Conservation (phyloP, 2,329 filamentous ascomycete genomes). For the Ustilaginoidea virens region DNA sequence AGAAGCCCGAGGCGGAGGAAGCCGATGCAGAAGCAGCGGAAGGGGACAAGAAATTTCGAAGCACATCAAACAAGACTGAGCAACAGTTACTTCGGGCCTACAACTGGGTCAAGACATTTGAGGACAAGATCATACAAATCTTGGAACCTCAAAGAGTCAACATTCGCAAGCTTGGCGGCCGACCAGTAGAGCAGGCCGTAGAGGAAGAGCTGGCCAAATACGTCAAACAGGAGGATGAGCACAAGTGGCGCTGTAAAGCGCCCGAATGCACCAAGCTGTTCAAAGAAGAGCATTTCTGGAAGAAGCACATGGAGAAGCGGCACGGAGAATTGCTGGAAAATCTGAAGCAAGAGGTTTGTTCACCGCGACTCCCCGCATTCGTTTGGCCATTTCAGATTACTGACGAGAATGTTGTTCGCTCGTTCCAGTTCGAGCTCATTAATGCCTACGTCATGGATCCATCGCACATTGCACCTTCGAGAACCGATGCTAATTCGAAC, state of each 20-base stretch:
- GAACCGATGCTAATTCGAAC: slow-evolving; percentile 88
- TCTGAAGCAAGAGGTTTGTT: slow-evolving; percentile 61
- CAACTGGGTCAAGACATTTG: slow-evolving; percentile 98
- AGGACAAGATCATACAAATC: slow-evolving; percentile 89
- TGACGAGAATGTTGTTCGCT: slow-evolving; percentile 5
- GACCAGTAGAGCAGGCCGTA: slow-evolving; percentile 68
- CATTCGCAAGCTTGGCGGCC: slow-evolving; percentile 80
- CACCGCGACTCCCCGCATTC: slow-evolving; percentile 81
- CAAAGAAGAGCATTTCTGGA: slow-evolving; percentile 95
- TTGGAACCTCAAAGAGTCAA: slow-evolving; percentile 81
- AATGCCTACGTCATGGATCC: slow-evolving; percentile 93
- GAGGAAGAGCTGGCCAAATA: slow-evolving; percentile 75
- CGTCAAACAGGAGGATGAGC: slow-evolving; percentile 94
- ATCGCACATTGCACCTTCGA: slow-evolving; percentile 81
- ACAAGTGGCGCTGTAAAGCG: slow-evolving; percentile 92
- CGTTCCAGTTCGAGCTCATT: slow-evolving; percentile 61
- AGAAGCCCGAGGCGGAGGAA: slow-evolving; percentile 50
- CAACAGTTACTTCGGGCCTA: slow-evolving; percentile 88
- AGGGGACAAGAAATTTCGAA: slow-evolving; percentile 59
- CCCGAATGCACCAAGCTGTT: slow-evolving; percentile 94
- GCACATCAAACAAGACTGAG: slow-evolving; percentile 59
- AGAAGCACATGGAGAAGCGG: slow-evolving; percentile 93
- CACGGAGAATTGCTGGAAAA: slow-evolving; percentile 76
- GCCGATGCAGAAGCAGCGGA: slow-evolving; percentile 31
- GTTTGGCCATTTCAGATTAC: slow-evolving; percentile 70